A percentile compares a stretch with the other conserved stretches of the same genome.
Evolutionary conservation across 352 stramenopile genomes (phyloP).

Genomic region (Pythium scleroteichum): DNA sequence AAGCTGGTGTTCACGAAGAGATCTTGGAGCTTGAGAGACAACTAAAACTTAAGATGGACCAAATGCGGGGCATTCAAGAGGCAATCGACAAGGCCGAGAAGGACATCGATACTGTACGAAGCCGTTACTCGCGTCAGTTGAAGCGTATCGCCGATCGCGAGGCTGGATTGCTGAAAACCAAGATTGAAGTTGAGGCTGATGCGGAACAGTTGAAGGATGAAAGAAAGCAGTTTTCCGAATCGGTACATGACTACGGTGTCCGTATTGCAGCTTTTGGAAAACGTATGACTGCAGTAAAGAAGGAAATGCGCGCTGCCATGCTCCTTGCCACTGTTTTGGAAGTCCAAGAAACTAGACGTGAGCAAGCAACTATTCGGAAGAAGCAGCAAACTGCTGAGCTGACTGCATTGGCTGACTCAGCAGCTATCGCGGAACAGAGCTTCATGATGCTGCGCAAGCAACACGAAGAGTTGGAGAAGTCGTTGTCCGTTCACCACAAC

Average conservation of each 20-base stretch:
- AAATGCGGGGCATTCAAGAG: conserved; percentile 58
- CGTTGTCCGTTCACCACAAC: conserved; percentile 70
- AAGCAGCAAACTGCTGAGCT: conserved; percentile 77
- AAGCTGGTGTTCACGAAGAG: conserved; percentile 63
- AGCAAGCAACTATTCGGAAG: conserved; percentile 68
- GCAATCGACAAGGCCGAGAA: conserved; percentile 73
- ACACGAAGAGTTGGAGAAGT: conserved; percentile 77
- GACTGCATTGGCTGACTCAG: conserved; percentile 61
- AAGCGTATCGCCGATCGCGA: conserved; percentile 82
- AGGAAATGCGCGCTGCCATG: conserved; percentile 68
- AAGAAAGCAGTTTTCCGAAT: conserved; percentile 52
- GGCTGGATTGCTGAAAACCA: conserved; percentile 68
- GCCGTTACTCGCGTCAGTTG: conserved; percentile 72
- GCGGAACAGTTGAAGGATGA: conserved; percentile 59
- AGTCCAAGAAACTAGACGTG: conserved; percentile 66
- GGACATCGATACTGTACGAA: conserved; percentile 75
- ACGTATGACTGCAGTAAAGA: conserved; percentile 57
- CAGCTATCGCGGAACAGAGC: conserved; percentile 74
- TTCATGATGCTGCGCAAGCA: conserved; percentile 75
- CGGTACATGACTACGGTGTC: conserved; percentile 49
- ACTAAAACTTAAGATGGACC: conserved; percentile 57
- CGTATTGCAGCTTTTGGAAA: conserved; percentile 59
- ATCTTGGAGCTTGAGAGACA: conserved; percentile 72
- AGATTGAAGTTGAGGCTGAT: conserved; percentile 73
- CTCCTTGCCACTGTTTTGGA: conserved; percentile 69